Evolutionary conservation across 345 rosid species (phyloP).

Genomic region (Gossypium thurberi): DNA sequence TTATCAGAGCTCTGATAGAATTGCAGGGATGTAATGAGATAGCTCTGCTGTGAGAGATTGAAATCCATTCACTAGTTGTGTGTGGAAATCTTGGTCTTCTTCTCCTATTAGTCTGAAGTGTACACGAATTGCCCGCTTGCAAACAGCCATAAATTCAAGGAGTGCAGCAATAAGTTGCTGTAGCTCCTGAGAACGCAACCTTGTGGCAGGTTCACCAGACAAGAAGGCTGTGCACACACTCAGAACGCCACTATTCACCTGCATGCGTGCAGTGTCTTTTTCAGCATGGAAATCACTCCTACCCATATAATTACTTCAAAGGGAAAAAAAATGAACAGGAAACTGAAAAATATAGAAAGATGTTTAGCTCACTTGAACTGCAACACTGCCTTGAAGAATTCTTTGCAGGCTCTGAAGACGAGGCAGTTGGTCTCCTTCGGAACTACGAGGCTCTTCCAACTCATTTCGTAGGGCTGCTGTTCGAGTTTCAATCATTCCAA

Average conservation of each 20-base stretch:
- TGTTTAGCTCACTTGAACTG: slow-evolving; percentile 70
- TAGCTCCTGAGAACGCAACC: slow-evolving; percentile 88
- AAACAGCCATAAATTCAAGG: slow-evolving; percentile 97
- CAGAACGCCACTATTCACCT: slow-evolving; percentile 97
- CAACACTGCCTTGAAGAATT: slow-evolving; percentile 99
- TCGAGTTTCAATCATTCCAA: slow-evolving; percentile 98
- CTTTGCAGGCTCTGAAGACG: slow-evolving; percentile 96
- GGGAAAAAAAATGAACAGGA: background rate
- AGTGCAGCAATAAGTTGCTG: slow-evolving; percentile 98
- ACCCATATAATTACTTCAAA: background rate
- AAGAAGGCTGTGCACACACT: slow-evolving; percentile 98
- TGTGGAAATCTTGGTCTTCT: slow-evolving; percentile 98
- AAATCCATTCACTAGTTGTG: slow-evolving; percentile 96
- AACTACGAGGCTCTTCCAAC: slow-evolving; percentile 98
- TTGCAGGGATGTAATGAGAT: slow-evolving; percentile 96
- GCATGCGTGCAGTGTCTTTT: slow-evolving; percentile 19
- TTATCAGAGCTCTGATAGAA: slow-evolving; percentile 80
- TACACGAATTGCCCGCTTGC: slow-evolving; percentile 95
- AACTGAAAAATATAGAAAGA: background rate
- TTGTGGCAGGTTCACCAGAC: slow-evolving; percentile 97
- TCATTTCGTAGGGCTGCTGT: slow-evolving; percentile 89
- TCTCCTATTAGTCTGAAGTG: slow-evolving; percentile 92
- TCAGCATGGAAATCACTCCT: background rate
- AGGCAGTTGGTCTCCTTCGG: slow-evolving; percentile 95
- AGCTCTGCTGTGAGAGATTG: slow-evolving; percentile 96